Base-by-base conservation (phyloP, 164 flowering plant species). In the Euptelea pleiosperma region DNA sequence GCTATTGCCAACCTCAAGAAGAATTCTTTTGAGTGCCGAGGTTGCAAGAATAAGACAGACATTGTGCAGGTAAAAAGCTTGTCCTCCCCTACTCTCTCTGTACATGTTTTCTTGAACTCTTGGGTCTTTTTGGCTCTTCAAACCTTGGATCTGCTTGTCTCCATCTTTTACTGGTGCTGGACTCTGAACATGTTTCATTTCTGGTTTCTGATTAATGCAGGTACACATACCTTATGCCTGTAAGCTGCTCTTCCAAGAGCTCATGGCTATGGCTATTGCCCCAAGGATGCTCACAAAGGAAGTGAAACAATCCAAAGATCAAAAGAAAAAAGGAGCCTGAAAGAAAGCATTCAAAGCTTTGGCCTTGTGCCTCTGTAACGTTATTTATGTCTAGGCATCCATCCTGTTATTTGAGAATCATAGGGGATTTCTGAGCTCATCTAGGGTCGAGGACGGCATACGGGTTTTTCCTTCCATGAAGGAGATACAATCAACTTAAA, bases 251-350 rank as follows among this genome's bases (percentile, higher is more conserved):
- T 89, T 89, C 80, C 96, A 89, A 72, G 98, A 92, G 77, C 91
- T 89, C 6, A 92, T 92, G 98, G 56, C 98, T 39, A 92, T 92
- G 98, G 98, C 98, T 10, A 87, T 92, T 34, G 97, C 98, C 1
- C 97, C 98, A 4, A 76, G 96, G 60, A 87, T 92, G 98, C 77
- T 89, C 16, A 89, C 94, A 0, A 86, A 84, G 66, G 96, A 83
- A 7, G 45, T 77, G n/a, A 85, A 84, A 60, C 57, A 59, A 31
- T 3, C 71, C 1, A 86, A 83, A 54, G 77, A 74, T 55, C 73
- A 69, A 3, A 86, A 83, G 79, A 84, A 73, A 78, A 84, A 71
- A 70, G 82, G 80, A 49, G 68, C 76, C 26, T 81, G 71, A 79
- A 41, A 31, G 40, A 54, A n/a, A n/a, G n/a, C n/a, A n/a, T n/a